Evolutionary conservation across 306 rosid species (phyloP).

Genomic region (Sicyos edulis): DNA sequence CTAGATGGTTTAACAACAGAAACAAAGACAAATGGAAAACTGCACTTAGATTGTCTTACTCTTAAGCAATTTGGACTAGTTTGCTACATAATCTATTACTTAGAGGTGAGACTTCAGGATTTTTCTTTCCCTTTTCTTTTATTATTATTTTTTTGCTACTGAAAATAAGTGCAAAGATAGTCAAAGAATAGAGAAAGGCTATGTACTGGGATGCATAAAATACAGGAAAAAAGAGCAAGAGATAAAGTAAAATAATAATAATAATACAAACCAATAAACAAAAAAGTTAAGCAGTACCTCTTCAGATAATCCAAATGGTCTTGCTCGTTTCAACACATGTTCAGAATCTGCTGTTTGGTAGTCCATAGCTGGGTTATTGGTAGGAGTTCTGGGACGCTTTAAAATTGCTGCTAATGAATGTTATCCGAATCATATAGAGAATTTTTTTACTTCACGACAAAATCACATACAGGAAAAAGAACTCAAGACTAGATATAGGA

Average conservation of each 20-base stretch:
- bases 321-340: conserved; percentile 83
- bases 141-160: background rate
- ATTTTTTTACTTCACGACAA: no score
- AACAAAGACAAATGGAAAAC: background rate
- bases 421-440: background rate
- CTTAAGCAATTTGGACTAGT: background rate
- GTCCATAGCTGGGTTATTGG: conserved; percentile 82
- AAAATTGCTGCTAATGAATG: conserved; percentile 49
- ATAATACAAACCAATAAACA: no score
- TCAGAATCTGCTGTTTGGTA: conserved; percentile 98
- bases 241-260: background rate
- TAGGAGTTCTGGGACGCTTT: conserved; percentile 98
- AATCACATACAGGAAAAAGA: no score
- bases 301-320: conserved; percentile 82
- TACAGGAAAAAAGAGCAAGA: background rate
- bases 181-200: background rate
- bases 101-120: background rate
- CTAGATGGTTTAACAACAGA: background rate
- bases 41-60: background rate
- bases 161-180: background rate
- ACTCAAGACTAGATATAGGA: no score
- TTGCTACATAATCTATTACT: background rate
- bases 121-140: background rate
- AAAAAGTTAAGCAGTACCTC: conserved; percentile 48
- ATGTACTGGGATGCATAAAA: background rate